Evolutionary conservation across 2,329 filamentous ascomycete genomes (phyloP).

Genomic region (Calonectria crousiana): DNA sequence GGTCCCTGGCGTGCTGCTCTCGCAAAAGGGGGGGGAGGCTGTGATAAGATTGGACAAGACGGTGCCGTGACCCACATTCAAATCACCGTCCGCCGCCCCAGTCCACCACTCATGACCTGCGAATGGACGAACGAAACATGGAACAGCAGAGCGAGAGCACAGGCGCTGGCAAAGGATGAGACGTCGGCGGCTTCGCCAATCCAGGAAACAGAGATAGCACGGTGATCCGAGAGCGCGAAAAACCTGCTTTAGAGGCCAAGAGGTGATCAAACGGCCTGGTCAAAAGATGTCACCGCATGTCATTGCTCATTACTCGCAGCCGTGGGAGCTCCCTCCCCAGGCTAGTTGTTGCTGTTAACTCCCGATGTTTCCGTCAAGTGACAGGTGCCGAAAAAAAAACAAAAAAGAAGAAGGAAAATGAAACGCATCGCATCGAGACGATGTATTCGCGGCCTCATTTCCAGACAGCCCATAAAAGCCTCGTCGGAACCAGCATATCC

Average conservation of each 20-base stretch:
- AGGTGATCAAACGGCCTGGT: neutral
- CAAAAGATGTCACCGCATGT: neutral
- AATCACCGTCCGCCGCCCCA: slow-evolving; percentile 11
- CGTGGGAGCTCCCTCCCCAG: neutral
- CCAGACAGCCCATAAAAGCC: neutral
- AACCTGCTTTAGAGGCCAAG: neutral
- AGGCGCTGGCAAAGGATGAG: slow-evolving; percentile 16
- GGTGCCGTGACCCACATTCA: slow-evolving; percentile 21
- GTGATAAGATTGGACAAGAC: slow-evolving; percentile 24
- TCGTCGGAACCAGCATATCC: neutral
- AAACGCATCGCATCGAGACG: neutral
- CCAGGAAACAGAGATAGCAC: slow-evolving; percentile 2
- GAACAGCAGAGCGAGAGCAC: neutral
- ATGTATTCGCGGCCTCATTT: slow-evolving; percentile 3
- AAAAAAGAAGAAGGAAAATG: neutral
- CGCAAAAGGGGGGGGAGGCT: slow-evolving; percentile 20
- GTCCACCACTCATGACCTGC: slow-evolving; percentile 18
- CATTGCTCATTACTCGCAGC: neutral
- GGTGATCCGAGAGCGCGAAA: neutral
- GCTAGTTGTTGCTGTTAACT: neutral
- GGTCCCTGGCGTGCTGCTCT: neutral
- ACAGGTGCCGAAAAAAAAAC: neutral
- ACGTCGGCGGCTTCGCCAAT: slow-evolving; percentile 12
- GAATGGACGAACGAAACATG: slow-evolving; percentile 10
- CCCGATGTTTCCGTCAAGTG: neutral